These are phyloP conservation scores for Thymus mandschuricus DNA, from an alignment of 257 asterid genomes.

Conservation along the genomic window DNA sequence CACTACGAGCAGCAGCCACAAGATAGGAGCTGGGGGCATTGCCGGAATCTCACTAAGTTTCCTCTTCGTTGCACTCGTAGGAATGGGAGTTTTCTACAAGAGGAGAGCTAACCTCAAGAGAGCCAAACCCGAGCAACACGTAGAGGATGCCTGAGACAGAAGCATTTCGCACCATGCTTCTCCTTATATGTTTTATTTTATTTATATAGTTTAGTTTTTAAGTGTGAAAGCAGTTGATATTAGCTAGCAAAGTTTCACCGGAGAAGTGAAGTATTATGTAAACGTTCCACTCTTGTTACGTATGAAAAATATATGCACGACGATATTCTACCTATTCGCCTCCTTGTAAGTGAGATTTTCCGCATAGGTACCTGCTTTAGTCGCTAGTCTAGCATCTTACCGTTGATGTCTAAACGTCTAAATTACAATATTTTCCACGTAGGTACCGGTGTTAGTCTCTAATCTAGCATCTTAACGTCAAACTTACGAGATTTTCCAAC, in stretches of 20 bases:
- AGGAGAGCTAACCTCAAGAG: constrained; percentile 33
- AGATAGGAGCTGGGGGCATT: constrained; percentile 40
- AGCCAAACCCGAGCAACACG: constrained; percentile 35
- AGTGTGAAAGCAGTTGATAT: too few relatives aligned
- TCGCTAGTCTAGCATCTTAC: too few relatives aligned
- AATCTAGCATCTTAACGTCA: too few relatives aligned
- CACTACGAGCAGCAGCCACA: background rate
- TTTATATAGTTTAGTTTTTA: constrained; percentile 7
- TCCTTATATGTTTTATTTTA: background rate
- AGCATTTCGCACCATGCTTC: background rate
- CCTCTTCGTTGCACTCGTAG: constrained; percentile 35
- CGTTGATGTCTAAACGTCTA: too few relatives aligned
- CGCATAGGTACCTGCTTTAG: too few relatives aligned
- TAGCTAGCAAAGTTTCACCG: too few relatives aligned
- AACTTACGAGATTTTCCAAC: too few relatives aligned
- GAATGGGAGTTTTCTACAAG: constrained; percentile 46
- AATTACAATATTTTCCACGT: too few relatives aligned
- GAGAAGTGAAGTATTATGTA: too few relatives aligned
- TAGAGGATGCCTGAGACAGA: constrained; percentile 25
- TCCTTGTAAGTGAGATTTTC: background rate
- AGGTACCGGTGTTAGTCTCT: too few relatives aligned
- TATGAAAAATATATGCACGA: background rate
- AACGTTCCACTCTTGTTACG: background rate
- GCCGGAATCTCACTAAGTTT: constrained; percentile 40
- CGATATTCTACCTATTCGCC: background rate